phyloP scores from a whole-genome alignment of 768 basidiomycete genomes.

The Tylopilus subfusipes region DNA sequence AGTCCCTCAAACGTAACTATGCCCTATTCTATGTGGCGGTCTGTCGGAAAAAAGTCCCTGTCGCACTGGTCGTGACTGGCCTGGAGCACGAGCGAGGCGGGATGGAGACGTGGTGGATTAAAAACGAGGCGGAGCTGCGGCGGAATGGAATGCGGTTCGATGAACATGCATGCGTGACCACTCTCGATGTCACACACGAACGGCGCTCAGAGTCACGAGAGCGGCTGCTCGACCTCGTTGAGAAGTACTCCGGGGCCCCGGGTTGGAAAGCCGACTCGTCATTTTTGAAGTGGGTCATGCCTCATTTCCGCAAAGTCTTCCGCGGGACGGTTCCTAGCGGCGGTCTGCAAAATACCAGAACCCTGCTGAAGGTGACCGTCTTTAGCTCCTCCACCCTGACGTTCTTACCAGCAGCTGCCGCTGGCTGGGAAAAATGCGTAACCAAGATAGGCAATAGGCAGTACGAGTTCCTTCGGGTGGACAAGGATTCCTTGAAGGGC shows the following conservation, averaged over 20 bases:
- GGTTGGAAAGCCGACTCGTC: slow-evolving; percentile 1
- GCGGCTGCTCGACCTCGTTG: neutral
- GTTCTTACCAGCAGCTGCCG: neutral
- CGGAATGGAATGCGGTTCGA: slow-evolving; percentile 28
- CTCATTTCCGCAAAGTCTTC: neutral
- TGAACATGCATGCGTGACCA: slow-evolving; percentile 14
- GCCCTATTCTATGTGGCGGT: neutral
- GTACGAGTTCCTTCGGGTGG: neutral
- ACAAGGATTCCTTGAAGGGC: neutral
- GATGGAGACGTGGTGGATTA: slow-evolving; percentile 29
- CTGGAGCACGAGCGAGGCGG: slow-evolving; percentile 25
- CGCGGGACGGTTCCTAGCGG: neutral
- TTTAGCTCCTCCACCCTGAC: neutral
- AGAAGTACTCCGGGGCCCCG: neutral
- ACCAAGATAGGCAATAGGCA: neutral
- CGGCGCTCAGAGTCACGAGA: neutral
- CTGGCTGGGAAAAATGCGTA: neutral
- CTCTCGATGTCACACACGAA: neutral
- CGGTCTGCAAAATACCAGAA: neutral
- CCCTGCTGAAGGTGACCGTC: neutral
- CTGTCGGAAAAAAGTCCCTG: neutral
- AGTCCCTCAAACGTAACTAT: neutral
- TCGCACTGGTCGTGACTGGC: neutral
- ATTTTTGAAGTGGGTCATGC: neutral
- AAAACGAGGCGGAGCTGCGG: slow-evolving; percentile 27